A percentile compares a stretch with the other conserved stretches of the same genome.
Evolutionary conservation across 1,284 basidiomycete genomes (phyloP).

Genomic region (Coriolopsis trogii): DNA sequence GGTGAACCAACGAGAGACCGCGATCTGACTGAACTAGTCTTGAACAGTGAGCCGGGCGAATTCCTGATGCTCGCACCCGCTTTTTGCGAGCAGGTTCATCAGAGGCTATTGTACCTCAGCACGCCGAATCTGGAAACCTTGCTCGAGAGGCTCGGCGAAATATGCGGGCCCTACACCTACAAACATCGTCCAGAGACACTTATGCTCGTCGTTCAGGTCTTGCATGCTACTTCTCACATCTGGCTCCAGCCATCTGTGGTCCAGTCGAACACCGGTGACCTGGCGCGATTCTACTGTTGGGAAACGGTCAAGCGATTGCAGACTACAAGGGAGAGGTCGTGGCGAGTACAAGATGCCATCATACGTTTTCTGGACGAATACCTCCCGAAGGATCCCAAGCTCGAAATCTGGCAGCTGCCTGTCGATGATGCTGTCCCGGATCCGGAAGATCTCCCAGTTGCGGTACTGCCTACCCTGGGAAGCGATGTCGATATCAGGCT

Average conservation of each 20-base stretch:
- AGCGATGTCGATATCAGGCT: slow-evolving; percentile 84
- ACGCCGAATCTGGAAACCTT: slow-evolving; percentile 54
- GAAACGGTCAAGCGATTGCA: slow-evolving; percentile 50
- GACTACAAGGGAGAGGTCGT: slow-evolving; percentile 54
- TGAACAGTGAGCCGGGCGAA: slow-evolving; percentile 51
- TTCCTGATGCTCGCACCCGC: slow-evolving; percentile 62
- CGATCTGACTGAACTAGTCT: slow-evolving; percentile 61
- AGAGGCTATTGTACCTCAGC: slow-evolving; percentile 57
- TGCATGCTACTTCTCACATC: slow-evolving; percentile 64
- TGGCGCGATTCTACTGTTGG: slow-evolving; percentile 52
- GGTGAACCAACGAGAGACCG: slow-evolving; percentile 65
- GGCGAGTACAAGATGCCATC: slow-evolving; percentile 71
- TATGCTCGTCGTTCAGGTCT: slow-evolving; percentile 58
- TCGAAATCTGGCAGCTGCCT: slow-evolving; percentile 49
- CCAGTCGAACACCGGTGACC: slow-evolving; percentile 44
- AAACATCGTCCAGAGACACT: slow-evolving; percentile 58
- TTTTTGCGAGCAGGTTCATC: slow-evolving; percentile 57
- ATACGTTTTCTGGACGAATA: slow-evolving; percentile 70
- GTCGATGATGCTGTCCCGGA: slow-evolving; percentile 34
- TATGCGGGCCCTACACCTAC: slow-evolving; percentile 63
- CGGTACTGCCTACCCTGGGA: slow-evolving; percentile 55
- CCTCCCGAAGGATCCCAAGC: slow-evolving; percentile 59
- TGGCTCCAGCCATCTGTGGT: slow-evolving; percentile 57
- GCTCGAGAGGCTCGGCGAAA: slow-evolving; percentile 53
- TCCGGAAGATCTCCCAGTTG: slow-evolving; percentile 41